A percentile compares a stretch with the other conserved stretches of the same genome.
Conservation (phyloP, 2,329 filamentous ascomycete genomes). For the Neonectria coccinea region DNA sequence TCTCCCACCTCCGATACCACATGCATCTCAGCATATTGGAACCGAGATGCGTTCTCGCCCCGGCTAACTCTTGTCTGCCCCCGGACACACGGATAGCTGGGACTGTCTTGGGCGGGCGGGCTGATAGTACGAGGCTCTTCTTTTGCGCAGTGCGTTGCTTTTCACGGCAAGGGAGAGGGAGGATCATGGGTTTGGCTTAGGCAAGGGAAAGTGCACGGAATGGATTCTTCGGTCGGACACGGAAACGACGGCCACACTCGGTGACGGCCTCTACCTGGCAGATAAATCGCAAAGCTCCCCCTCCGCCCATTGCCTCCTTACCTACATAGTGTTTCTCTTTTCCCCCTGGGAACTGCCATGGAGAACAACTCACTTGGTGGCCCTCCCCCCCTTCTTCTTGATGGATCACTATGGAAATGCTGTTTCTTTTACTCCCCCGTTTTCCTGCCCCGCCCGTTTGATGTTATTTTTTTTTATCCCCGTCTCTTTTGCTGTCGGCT, state of each 20-base stretch:
- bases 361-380: constrained; percentile 33
- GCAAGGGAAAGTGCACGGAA: constrained; percentile 54
- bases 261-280: constrained; percentile 46
- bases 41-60: constrained; percentile 51
- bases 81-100: constrained; percentile 48
- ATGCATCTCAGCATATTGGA: constrained; percentile 52
- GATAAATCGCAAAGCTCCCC: constrained; percentile 47
- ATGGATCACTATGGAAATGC: constrained; percentile 49
- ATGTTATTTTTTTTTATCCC: constrained; percentile 26
- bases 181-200: constrained; percentile 54
- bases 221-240: constrained; percentile 47
- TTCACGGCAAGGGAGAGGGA: constrained; percentile 51
- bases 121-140: constrained; percentile 50
- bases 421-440: constrained; percentile 40
- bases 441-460: constrained; percentile 28
- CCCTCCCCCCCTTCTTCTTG: constrained; percentile 30
- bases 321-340: constrained; percentile 40
- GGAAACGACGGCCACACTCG: constrained; percentile 39
- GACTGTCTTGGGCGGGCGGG: constrained; percentile 51
- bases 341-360: constrained; percentile 36
- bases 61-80: constrained; percentile 45
- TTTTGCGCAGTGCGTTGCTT: constrained; percentile 52
- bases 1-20: constrained; percentile 52
- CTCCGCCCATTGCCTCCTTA: constrained; percentile 33
- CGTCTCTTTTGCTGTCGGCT: constrained; percentile 36